Conservation (phyloP, 2,329 filamentous ascomycete species). For the Fusarium sp. region DNA sequence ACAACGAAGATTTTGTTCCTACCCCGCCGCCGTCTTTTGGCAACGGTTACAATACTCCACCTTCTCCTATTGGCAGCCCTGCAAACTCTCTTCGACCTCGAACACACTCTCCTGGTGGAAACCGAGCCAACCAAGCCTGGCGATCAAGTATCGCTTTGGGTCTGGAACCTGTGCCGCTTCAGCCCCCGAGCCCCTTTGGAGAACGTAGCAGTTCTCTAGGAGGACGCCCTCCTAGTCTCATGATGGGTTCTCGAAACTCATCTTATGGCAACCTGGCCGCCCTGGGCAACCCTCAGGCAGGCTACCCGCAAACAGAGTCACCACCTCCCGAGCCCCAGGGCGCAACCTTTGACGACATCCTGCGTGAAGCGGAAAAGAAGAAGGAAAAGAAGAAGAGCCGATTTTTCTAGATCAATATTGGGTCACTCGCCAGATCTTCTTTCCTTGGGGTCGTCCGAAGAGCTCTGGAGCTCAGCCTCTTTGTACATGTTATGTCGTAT, state of each 20-base stretch:
- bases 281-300: slow-evolving; percentile 39
- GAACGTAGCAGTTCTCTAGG: slow-evolving; percentile 57
- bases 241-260: slow-evolving; percentile 52
- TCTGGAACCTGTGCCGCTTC: slow-evolving; percentile 60
- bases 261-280: slow-evolving; percentile 57
- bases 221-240: slow-evolving; percentile 53
- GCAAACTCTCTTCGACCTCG: slow-evolving; percentile 56
- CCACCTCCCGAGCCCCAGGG: slow-evolving; percentile 50
- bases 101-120: slow-evolving; percentile 58
- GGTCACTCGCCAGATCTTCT: slow-evolving; percentile 11
- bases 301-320: slow-evolving; percentile 39
- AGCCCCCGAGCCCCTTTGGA: slow-evolving; percentile 54
- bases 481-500: slow-evolving; percentile 23
- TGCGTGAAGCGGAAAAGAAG: slow-evolving; percentile 55
- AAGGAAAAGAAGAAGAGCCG: slow-evolving; percentile 60
- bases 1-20: slow-evolving; percentile 48
- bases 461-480: slow-evolving; percentile 12
- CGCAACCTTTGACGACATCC: slow-evolving; percentile 66
- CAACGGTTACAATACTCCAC: slow-evolving; percentile 46
- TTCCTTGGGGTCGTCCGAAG: slow-evolving; percentile 19
- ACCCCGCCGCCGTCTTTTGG: slow-evolving; percentile 45
- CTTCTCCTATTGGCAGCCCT: slow-evolving; percentile 52
- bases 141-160: slow-evolving; percentile 63
- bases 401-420: slow-evolving; percentile 54
- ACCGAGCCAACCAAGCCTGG: slow-evolving; percentile 54